phyloP scores from a whole-genome alignment of 2,329 filamentous ascomycete genomes.

The Talaromyces sp. region DNA sequence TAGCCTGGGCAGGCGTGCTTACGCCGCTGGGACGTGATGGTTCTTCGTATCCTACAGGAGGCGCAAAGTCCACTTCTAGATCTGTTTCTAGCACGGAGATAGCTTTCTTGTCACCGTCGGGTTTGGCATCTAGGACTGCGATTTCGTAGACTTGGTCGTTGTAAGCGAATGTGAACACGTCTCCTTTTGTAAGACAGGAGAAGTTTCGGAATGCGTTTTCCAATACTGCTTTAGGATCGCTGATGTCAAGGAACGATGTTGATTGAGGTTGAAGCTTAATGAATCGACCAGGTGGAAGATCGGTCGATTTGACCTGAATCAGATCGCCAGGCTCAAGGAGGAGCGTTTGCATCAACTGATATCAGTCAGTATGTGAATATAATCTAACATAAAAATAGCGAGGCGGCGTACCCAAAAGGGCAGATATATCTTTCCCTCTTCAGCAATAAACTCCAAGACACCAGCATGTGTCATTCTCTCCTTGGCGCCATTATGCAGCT shows the following conservation, averaged over 20 bases:
- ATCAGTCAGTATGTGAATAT: constrained; percentile 20
- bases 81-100: constrained; percentile 95
- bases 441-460: constrained; percentile 94
- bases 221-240: constrained; percentile 92
- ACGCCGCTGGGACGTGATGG: constrained; percentile 71
- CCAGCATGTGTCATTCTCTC: constrained; percentile 83
- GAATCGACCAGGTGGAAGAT: constrained; percentile 81
- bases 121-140: constrained; percentile 89
- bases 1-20: constrained; percentile 67
- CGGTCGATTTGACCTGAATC: constrained; percentile 91
- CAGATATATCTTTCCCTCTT: constrained; percentile 93
- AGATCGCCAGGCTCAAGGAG: constrained; percentile 88
- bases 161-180: constrained; percentile 94
- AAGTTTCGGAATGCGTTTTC: constrained; percentile 97
- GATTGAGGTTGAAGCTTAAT: constrained; percentile 97
- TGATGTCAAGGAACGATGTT: constrained; percentile 90
- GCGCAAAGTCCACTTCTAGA: constrained; percentile 90
- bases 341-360: constrained; percentile 88
- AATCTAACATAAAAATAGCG: not conserved
- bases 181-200: constrained; percentile 85
- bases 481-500: constrained; percentile 84
- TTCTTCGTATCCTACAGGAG: constrained; percentile 91
- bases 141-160: constrained; percentile 94
- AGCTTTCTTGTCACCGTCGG: constrained; percentile 73
- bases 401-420: constrained; percentile 74